A percentile compares a stretch with the other conserved stretches of the same genome.
Conservation (phyloP, 345 rosid species). For the Garcia nutans region DNA sequence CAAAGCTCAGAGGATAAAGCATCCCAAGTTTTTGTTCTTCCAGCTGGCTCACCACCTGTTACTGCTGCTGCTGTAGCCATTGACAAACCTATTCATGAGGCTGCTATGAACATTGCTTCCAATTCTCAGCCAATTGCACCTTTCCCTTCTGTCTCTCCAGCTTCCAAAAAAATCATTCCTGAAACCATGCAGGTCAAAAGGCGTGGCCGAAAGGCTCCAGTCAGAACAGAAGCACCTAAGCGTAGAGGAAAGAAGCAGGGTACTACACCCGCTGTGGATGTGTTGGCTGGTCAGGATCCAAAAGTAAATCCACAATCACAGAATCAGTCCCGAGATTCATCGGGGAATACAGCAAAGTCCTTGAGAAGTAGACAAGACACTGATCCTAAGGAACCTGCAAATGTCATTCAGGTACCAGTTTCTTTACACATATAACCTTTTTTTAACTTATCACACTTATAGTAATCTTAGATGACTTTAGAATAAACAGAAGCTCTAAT, state of each 20-base stretch:
- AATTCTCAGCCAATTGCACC: slow-evolving; percentile 30
- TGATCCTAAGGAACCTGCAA: slow-evolving; percentile 38
- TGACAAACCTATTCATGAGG: slow-evolving; percentile 7
- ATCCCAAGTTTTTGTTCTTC: neutral
- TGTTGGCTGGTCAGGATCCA: slow-evolving; percentile 30
- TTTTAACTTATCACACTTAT: neutral
- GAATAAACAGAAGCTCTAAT: no score
- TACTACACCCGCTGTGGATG: slow-evolving; percentile 30
- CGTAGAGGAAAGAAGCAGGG: slow-evolving; percentile 46
- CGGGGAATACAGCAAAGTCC: slow-evolving; percentile 26
- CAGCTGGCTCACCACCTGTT: slow-evolving; percentile 6
- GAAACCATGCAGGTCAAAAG: slow-evolving; percentile 34
- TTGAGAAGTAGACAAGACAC: slow-evolving; percentile 42
- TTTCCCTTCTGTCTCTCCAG: slow-evolving; percentile 20
- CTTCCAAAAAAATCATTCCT: slow-evolving; percentile 25
- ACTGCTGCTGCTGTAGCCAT: slow-evolving; percentile 13
- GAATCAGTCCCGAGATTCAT: slow-evolving; percentile 28
- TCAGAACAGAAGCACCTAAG: slow-evolving; percentile 39
- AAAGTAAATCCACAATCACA: slow-evolving; percentile 27
- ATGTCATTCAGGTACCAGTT: slow-evolving; percentile 36
- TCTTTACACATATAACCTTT: neutral
- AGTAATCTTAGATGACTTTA: neutral
- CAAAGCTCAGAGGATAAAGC: slow-evolving; percentile 12
- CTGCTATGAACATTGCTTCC: slow-evolving; percentile 11
- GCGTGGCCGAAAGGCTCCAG: slow-evolving; percentile 43